Evolutionary conservation across 352 stramenopile genomes (phyloP), one percentile per base, ranked within the genome.

Genomic region (Phytopythium helicoides): DNA sequence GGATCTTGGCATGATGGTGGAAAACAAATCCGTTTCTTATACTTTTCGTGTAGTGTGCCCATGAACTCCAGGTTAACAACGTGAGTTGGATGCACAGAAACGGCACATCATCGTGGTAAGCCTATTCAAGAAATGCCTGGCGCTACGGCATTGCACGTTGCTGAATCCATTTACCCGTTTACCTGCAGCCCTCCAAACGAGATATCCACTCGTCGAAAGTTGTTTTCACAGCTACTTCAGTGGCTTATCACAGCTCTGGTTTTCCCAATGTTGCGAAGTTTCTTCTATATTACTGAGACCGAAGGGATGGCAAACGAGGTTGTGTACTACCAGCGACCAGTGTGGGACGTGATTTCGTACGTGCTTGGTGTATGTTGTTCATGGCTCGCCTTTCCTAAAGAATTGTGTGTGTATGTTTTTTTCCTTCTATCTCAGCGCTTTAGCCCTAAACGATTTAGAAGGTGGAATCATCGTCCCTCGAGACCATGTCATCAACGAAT

Each of bases 231-330:
- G 9, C 28, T 90, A 11, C 33, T 89, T 10, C 49, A 55, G 9
- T 89, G 71, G 75, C 19, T 80, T 1, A 52, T 74, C 12, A 67
- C 52, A 8, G 58, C 53, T 2, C 38, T 93, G 8, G 64, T 87
- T 0, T 88, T 85, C 21, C 78, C 83, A 7, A 33, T 89, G 3
- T 40, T 93, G 23, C 72, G 69, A 9, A 79, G 70, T 31, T 53
- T 82, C 41, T 92, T 90, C 61, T 93, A 88, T 59, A 76, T 89
- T 47, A 93, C 83, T 1, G 79, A 90, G 37, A 46, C 59, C 2
- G 83, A 93, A 61, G 83, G 81, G 14, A 70, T 67, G 47, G 76
- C 68, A 3, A 88, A 90, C 33, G 75, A 89, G 11, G 71, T 92
- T 9, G 55, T 67, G 6, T 93, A 71, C 53, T 93, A 85, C 48